Conservation (phyloP, 768 basidiomycete species). For the Tephrocybe sp. region DNA sequence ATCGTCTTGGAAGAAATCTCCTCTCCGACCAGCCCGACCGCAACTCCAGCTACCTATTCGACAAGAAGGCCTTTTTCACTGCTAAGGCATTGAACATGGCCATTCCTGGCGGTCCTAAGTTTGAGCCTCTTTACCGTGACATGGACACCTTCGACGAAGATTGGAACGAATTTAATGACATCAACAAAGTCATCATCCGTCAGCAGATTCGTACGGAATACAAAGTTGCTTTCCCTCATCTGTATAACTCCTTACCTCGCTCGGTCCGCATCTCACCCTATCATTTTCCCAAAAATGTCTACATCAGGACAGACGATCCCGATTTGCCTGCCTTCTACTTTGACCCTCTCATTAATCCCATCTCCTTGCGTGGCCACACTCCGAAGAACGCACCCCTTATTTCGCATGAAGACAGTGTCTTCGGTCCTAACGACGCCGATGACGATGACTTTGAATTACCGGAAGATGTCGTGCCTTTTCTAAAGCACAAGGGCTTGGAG, state of each 20-base stretch:
- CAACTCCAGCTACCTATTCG: slow-evolving; percentile 92
- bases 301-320: slow-evolving; percentile 99
- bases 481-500: slow-evolving; percentile 76
- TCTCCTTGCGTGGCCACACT: slow-evolving; percentile 84
- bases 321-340: slow-evolving; percentile 99
- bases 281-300: slow-evolving; percentile 95
- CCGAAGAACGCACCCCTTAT: slow-evolving; percentile 82
- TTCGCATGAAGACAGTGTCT: slow-evolving; percentile 90
- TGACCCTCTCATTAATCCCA: slow-evolving; percentile 97
- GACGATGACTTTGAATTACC: slow-evolving; percentile 89
- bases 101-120: slow-evolving; percentile 97
- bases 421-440: slow-evolving; percentile 84
- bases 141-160: slow-evolving; percentile 98
- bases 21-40: slow-evolving; percentile 90
- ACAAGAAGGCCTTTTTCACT: slow-evolving; percentile 97
- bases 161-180: slow-evolving; percentile 99
- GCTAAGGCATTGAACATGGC: slow-evolving; percentile 97
- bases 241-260: slow-evolving; percentile 97
- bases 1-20: slow-evolving; percentile 91
- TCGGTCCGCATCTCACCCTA: slow-evolving; percentile 92
- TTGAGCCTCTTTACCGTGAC: slow-evolving; percentile 95
- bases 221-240: slow-evolving; percentile 98
- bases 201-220: slow-evolving; percentile 99
- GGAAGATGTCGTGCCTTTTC: slow-evolving; percentile 74
- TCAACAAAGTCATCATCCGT: slow-evolving; percentile 99